Conservation (phyloP, 768 basidiomycete genomes). For the Termitomyces sp. region DNA sequence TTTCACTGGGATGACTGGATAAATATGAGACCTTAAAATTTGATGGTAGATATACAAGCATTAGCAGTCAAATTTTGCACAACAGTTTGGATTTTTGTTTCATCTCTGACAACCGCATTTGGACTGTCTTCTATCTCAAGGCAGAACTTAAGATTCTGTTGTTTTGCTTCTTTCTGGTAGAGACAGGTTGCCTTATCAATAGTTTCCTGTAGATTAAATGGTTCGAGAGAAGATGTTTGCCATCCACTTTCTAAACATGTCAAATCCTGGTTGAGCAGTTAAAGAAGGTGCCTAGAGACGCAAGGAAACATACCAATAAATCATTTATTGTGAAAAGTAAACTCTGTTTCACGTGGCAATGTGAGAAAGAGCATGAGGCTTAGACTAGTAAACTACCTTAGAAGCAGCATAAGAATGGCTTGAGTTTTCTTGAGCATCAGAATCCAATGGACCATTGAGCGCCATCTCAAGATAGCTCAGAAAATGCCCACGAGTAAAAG, state of each 20-base stretch:
- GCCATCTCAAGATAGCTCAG: slow-evolving; percentile 74
- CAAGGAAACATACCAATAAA: slow-evolving; percentile 41
- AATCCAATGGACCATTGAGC: slow-evolving; percentile 66
- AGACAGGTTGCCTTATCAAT: slow-evolving; percentile 59
- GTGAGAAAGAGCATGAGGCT: background rate
- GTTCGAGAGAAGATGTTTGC: slow-evolving; percentile 71
- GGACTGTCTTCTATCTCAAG: slow-evolving; percentile 53
- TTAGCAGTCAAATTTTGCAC: slow-evolving; percentile 78
- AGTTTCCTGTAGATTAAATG: slow-evolving; percentile 58
- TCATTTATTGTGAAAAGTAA: slow-evolving; percentile 83
- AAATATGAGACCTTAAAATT: background rate
- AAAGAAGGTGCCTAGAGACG: background rate
- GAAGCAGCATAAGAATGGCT: slow-evolving; percentile 70
- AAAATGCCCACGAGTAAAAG: background rate
- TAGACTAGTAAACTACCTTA: slow-evolving; percentile 35
- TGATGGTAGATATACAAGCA: slow-evolving; percentile 39
- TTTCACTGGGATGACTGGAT: slow-evolving; percentile 46
- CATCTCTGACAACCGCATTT: slow-evolving; percentile 62
- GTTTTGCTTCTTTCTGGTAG: slow-evolving; percentile 61
- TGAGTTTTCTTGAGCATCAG: slow-evolving; percentile 71
- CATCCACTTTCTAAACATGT: slow-evolving; percentile 74
- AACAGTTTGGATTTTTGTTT: slow-evolving; percentile 68
- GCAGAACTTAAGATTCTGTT: slow-evolving; percentile 54
- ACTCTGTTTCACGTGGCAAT: slow-evolving; percentile 30
- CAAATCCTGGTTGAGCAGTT: slow-evolving; percentile 43